Evolutionary conservation across 495 filamentous ascomycete genomes (phyloP).

Genomic region (Filosporella fistucella): DNA sequence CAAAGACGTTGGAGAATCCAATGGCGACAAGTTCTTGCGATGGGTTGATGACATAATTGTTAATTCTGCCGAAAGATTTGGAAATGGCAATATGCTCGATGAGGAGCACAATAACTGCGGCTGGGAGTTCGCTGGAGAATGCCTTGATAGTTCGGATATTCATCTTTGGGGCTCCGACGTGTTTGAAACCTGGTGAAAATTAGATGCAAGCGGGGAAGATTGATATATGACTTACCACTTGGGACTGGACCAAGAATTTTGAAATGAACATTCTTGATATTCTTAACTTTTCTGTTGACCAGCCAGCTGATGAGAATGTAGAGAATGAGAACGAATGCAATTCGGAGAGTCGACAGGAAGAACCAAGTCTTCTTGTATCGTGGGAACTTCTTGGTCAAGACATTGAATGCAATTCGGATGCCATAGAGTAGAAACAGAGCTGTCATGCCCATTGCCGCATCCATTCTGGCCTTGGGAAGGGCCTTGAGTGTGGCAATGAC

Average conservation of each 20-base stretch:
- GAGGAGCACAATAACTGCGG: constrained; percentile 84
- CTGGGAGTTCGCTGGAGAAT: constrained; percentile 64
- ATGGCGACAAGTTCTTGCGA: constrained; percentile 97
- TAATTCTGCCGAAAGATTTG: constrained; percentile 94
- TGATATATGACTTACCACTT: constrained; percentile 33
- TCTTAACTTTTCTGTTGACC: constrained; percentile 55
- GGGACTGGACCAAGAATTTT: constrained; percentile 53
- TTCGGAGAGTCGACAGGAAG: constrained; percentile 83
- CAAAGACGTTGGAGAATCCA: constrained; percentile 85
- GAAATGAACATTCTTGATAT: constrained; percentile 57
- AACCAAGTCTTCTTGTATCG: constrained; percentile 70
- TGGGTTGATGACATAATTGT: constrained; percentile 96
- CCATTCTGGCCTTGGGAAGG: constrained; percentile 60
- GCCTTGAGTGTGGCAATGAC: constrained; percentile 84
- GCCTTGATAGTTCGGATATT: constrained; percentile 39
- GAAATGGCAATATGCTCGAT: constrained; percentile 98
- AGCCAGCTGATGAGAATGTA: constrained; percentile 92
- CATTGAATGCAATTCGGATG: constrained; percentile 66
- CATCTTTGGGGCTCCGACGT: constrained; percentile 70
- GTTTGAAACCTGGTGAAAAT: constrained; percentile 50
- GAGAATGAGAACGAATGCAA: constrained; percentile 83
- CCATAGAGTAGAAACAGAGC: constrained; percentile 79
- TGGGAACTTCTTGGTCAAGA: constrained; percentile 62
- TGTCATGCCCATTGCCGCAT: constrained; percentile 88
- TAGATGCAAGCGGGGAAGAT: neutral